Conservation (phyloP, 495 filamentous ascomycete species). For the Neurospora sublineolata region DNA sequence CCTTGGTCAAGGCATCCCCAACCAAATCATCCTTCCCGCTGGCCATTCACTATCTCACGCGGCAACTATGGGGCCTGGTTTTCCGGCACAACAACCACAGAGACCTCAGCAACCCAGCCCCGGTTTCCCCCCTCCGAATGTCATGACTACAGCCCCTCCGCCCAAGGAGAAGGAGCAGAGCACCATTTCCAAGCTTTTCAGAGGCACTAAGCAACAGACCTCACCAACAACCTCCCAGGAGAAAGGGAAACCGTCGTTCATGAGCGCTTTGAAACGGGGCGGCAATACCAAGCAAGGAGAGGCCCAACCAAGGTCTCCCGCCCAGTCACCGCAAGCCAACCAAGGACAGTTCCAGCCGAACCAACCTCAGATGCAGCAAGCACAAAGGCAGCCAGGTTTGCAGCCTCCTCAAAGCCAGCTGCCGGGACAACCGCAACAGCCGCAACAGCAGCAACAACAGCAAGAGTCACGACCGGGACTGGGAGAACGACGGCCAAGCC, state of each 20-base stretch:
- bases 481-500: background rate
- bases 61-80: background rate
- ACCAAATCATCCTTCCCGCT: background rate
- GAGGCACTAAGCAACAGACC: slow-evolving; percentile 14
- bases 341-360: slow-evolving; percentile 8
- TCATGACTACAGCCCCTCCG: slow-evolving; percentile 2
- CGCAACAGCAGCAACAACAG: slow-evolving; percentile 5
- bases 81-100: background rate
- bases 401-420: background rate
- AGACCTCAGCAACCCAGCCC: slow-evolving; percentile 1
- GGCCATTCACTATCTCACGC: background rate
- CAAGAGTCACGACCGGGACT: slow-evolving; percentile 3
- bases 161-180: slow-evolving; percentile 19
- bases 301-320: slow-evolving; percentile 2
- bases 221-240: slow-evolving; percentile 10
- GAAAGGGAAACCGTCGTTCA: slow-evolving; percentile 19
- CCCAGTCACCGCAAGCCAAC: slow-evolving; percentile 5
- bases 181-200: slow-evolving; percentile 24
- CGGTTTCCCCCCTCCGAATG: slow-evolving; percentile 1
- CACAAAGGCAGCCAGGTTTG: slow-evolving; percentile 1
- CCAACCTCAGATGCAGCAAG: slow-evolving; percentile 5
- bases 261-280: slow-evolving; percentile 21
- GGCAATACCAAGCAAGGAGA: slow-evolving; percentile 17
- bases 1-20: background rate
- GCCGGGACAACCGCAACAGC: slow-evolving; percentile 2